Evolutionary conservation across 2,329 filamentous ascomycete species (phyloP), one percentile per base, ranked within the genome.

Genomic region (Verticillium zaregamsianum): DNA sequence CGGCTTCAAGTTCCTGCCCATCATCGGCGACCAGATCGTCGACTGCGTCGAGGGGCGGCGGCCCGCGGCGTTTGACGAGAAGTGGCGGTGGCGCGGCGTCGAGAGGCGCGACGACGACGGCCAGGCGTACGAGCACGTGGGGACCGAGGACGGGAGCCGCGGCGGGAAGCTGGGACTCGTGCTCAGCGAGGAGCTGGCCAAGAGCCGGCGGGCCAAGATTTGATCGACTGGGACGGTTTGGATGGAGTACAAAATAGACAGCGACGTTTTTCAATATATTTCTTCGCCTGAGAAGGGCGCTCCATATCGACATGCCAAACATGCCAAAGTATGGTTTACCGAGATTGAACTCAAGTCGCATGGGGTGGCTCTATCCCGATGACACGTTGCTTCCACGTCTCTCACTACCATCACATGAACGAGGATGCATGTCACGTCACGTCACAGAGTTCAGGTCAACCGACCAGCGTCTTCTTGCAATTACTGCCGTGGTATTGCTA

Each of bases 1-100:
- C 70, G 88, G 76, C 5, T 90, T 87, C 79, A 90, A 90, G 72
- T 90, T 90, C 72, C 72, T 90, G 61, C 88, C 88, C 0, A 82
- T 90, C 5, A 75, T 90, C 14, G 88, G 88, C 9, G 82, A 86
- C 33, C 85, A 84, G 69, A 79, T 89, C 37, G 80, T 81, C 1
- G 85, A 87, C 65, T 81, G 82, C 61, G 75, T 90, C 61, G 70
- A 80, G 61, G 72, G 79, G 40, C 65, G 74, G 7, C 78, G 79
- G 15, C 76, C 77, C 0, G 70, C 76, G 3, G 82, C 83, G 59
- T 84, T 92, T 67, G 76, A 76, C 40, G 71, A 75, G 2, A 86
- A 86, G 69, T 87, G 84, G 84, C 80, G 81, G 33, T 91, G 89
- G 80, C 92, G 87, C 80, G 58, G 58, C 17, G 32, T 8, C 25